Conservation (phyloP, 2,329 filamentous ascomycete species). For the Huntiella decipiens region DNA sequence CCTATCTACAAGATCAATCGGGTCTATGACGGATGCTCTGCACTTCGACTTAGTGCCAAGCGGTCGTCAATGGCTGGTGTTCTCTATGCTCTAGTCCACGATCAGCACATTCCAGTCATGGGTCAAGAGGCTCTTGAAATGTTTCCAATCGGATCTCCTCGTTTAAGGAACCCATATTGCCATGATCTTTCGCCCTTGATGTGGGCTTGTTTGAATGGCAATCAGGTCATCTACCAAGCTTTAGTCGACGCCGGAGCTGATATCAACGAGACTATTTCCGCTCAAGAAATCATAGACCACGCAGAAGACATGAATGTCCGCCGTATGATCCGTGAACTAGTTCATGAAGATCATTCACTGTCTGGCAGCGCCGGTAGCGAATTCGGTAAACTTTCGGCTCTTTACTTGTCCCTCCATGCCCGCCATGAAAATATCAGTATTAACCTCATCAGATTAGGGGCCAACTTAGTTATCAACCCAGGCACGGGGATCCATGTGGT, state of each 20-base stretch:
- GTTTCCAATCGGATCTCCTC: conserved; percentile 6
- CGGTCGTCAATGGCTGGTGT: conserved; percentile 3
- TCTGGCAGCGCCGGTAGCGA: neutral
- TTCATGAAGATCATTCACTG: conserved; percentile 5
- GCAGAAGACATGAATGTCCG: neutral
- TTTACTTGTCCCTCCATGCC: conserved; percentile 8
- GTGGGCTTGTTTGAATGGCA: conserved; percentile 7
- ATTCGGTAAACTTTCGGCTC: neutral
- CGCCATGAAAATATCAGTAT: conserved; percentile 1
- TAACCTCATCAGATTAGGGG: neutral
- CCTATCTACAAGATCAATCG: conserved; percentile 7
- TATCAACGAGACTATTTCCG: neutral
- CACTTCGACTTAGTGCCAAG: conserved; percentile 6
- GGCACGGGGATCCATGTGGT: conserved; percentile 1
- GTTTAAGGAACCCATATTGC: neutral
- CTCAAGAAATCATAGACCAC: neutral
- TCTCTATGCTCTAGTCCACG: neutral
- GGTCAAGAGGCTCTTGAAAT: neutral
- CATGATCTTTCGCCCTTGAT: conserved; percentile 7
- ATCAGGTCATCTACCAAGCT: neutral
- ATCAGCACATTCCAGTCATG: neutral
- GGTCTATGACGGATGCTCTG: conserved; percentile 6
- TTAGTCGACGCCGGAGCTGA: conserved; percentile 1
- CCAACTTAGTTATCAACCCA: conserved; percentile 3
- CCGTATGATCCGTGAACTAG: neutral